Evolutionary conservation across 331 rosid genomes (phyloP).

Genomic region (Malus hybrid): DNA sequence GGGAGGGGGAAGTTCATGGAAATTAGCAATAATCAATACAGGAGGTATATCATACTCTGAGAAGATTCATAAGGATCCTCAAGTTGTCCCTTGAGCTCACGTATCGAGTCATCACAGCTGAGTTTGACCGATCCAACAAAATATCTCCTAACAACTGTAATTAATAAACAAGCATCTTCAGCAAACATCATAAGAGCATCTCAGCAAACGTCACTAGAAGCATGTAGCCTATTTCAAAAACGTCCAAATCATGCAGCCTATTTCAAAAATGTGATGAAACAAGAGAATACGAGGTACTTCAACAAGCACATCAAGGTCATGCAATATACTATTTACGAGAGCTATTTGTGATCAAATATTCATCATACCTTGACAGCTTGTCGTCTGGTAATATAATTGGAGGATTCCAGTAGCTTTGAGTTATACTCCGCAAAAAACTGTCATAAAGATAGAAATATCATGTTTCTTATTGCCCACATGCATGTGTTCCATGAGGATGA

Average conservation of each 20-base stretch:
- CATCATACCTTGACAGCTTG: slow-evolving; percentile 85
- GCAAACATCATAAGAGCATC: slow-evolving; percentile 5
- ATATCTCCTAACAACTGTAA: slow-evolving; percentile 92
- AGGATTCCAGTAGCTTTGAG: slow-evolving; percentile 84
- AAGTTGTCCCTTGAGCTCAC: slow-evolving; percentile 97
- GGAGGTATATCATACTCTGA: slow-evolving; percentile 54
- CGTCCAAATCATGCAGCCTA: background rate
- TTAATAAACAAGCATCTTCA: slow-evolving; percentile 24
- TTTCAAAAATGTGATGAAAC: background rate
- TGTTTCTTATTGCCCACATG: background rate
- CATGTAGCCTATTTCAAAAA: background rate
- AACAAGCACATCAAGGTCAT: background rate
- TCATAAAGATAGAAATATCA: slow-evolving; percentile 1
- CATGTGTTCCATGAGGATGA: background rate
- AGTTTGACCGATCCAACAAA: slow-evolving; percentile 89
- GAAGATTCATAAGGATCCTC: slow-evolving; percentile 96
- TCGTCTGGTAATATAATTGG: slow-evolving; percentile 94
- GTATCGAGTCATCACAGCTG: slow-evolving; percentile 88
- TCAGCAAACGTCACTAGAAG: background rate
- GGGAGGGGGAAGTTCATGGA: background rate
- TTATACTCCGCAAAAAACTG: slow-evolving; percentile 94
- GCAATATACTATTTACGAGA: background rate
- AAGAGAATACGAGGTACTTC: background rate
- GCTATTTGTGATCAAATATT: slow-evolving; percentile 6
- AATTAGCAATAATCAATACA: background rate